A percentile compares a stretch with the other conserved stretches of the same genome.
phyloP scores from a whole-genome alignment of 306 rosid species.

The Styphnolobium japonicum region DNA sequence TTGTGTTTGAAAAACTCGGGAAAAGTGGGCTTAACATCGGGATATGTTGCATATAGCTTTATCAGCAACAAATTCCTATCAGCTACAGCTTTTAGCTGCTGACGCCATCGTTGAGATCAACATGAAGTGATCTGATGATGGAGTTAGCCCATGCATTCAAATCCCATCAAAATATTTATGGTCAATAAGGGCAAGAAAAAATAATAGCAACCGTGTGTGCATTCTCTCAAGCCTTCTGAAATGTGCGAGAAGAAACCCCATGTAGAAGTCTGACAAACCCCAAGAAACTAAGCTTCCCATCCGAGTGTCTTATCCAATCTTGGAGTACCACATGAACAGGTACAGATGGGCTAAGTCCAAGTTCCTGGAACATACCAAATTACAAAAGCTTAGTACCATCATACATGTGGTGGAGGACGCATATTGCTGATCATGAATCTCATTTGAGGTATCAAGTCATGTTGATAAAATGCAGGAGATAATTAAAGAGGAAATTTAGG shows the following conservation, averaged over 20 bases:
- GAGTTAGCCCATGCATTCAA: not conserved
- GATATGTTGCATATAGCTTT: conserved; percentile 27
- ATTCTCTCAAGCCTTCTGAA: conserved; percentile 43
- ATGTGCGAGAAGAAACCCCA: conserved; percentile 46
- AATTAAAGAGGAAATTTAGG: not conserved
- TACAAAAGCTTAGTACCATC: not conserved
- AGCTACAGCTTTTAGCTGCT: conserved; percentile 5
- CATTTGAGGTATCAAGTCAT: not conserved
- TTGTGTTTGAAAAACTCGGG: conserved; percentile 20
- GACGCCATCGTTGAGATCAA: not conserved
- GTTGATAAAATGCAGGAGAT: not conserved
- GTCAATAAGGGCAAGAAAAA: conserved; percentile 1
- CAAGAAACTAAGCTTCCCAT: conserved; percentile 70
- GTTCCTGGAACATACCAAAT: conserved; percentile 42
- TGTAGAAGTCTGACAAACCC: conserved; percentile 70
- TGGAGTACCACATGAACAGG: conserved; percentile 76
- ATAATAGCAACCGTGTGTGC: not conserved
- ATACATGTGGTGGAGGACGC: not conserved
- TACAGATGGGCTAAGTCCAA: conserved; percentile 66
- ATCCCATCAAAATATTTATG: not conserved
- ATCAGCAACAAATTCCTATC: conserved; percentile 18
- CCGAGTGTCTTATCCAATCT: conserved; percentile 73
- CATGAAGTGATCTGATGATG: not conserved
- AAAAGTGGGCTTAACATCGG: conserved; percentile 7
- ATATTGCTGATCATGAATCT: not conserved